Evolutionary conservation across 768 basidiomycete genomes (phyloP).

Genomic region (Trametes meyenii): DNA sequence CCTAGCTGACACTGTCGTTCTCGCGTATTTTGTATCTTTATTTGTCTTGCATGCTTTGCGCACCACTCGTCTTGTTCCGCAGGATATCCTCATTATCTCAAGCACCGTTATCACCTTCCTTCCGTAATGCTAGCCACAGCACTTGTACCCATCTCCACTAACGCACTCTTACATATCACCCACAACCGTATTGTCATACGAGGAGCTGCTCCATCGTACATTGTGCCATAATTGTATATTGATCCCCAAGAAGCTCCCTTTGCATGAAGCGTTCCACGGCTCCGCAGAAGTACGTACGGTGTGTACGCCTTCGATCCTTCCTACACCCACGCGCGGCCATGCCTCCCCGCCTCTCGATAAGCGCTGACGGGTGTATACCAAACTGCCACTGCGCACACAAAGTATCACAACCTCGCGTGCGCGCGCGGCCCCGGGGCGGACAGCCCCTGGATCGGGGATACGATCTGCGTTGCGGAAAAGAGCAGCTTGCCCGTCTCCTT

Average conservation of each 20-base stretch:
- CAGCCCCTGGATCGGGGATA: constrained; percentile 15
- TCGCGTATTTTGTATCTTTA: constrained; percentile 1
- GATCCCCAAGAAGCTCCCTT: background rate
- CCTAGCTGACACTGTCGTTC: background rate
- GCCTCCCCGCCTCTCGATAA: too few relatives aligned
- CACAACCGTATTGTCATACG: too few relatives aligned
- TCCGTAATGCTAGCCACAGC: too few relatives aligned
- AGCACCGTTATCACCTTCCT: too few relatives aligned
- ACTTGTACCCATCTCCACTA: too few relatives aligned
- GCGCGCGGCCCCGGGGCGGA: background rate
- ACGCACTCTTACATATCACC: too few relatives aligned
- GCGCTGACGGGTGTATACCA: too few relatives aligned
- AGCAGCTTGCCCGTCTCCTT: constrained; percentile 26
- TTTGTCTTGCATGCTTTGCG: background rate
- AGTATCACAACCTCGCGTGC: background rate
- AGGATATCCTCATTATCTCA: too few relatives aligned
- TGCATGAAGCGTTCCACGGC: background rate
- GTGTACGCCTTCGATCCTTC: too few relatives aligned
- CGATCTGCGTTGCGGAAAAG: constrained; percentile 27
- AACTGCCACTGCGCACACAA: too few relatives aligned
- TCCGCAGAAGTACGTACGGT: too few relatives aligned
- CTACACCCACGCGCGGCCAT: too few relatives aligned
- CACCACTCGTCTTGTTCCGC: background rate
- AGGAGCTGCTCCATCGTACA: background rate
- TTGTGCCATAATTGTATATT: constrained; percentile 9